A percentile compares a stretch with the other conserved stretches of the same genome.
Conservation (phyloP, 805 yeast species). For the Metschnikowia lachancei region DNA sequence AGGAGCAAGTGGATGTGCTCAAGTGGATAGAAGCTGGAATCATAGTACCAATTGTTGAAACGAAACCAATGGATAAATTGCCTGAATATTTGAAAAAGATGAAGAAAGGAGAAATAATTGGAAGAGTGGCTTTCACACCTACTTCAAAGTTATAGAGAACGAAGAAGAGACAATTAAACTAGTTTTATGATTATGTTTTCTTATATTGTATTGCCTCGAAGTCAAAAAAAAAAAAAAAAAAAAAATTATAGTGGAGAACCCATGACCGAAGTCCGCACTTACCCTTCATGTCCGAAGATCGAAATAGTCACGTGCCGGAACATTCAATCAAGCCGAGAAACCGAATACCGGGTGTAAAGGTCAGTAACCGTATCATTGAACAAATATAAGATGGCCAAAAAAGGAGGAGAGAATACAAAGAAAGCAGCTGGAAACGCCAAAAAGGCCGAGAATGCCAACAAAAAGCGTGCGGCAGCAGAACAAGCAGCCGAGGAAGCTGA, state of each 20-base stretch:
- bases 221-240: too few species aligned
- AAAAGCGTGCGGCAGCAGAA: constrained; percentile 52
- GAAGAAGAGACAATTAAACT: neutral
- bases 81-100: constrained; percentile 37
- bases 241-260: neutral
- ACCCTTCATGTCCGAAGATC: constrained; percentile 7
- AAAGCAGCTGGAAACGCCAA: constrained; percentile 63
- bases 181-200: too few species aligned
- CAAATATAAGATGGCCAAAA: constrained; percentile 21
- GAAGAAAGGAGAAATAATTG: constrained; percentile 37
- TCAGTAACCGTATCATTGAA: neutral
- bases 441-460: constrained; percentile 62
- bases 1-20: constrained; percentile 44
- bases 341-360: constrained; percentile 10
- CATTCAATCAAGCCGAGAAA: constrained; percentile 7
- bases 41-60: constrained; percentile 35
- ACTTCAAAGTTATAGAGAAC: constrained; percentile 4
- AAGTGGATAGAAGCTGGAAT: constrained; percentile 40
- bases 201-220: too few species aligned
- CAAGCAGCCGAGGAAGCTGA: constrained; percentile 51
- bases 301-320: constrained; percentile 11
- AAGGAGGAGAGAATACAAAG: constrained; percentile 47
- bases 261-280: neutral
- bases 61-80: constrained; percentile 32
- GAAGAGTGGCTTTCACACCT: constrained; percentile 41